Conservation (phyloP, 2,329 filamentous ascomycete genomes). For the Pestalotiopsis fici region DNA sequence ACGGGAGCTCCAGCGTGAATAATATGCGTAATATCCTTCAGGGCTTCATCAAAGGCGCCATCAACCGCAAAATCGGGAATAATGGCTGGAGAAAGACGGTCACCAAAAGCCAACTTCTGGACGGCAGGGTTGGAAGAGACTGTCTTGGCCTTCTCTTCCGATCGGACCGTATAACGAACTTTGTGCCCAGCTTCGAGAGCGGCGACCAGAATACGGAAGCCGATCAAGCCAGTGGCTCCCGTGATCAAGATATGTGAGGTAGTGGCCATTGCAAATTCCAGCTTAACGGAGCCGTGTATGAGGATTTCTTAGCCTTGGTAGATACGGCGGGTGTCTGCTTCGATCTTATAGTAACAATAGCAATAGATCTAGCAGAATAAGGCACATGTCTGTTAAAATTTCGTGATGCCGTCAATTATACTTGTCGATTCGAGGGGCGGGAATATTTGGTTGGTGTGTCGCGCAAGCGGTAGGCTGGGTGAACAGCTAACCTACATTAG, state of each 20-base stretch:
- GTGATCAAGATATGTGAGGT: neutral
- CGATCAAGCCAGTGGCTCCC: constrained; percentile 7
- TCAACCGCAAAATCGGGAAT: constrained; percentile 21
- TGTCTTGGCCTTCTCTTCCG: constrained; percentile 20
- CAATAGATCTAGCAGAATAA: too few species aligned
- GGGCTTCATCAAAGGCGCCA: neutral
- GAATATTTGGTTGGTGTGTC: too few species aligned
- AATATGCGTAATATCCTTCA: neutral
- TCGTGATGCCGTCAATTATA: too few species aligned
- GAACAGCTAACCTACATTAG: too few species aligned
- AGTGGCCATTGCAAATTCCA: neutral
- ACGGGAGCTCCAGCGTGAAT: neutral
- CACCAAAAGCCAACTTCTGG: constrained; percentile 11
- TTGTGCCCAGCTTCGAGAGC: constrained; percentile 23
- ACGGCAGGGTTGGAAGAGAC: constrained; percentile 25
- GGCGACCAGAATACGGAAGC: constrained; percentile 25
- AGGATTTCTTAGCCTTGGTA: neutral
- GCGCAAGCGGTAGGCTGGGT: too few species aligned
- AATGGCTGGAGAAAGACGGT: constrained; percentile 20
- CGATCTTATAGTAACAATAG: neutral
- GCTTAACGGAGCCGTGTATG: neutral
- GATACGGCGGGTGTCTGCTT: neutral
- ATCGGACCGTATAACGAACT: constrained; percentile 25
- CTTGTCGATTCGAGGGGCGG: too few species aligned
- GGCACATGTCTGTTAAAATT: too few species aligned